A percentile compares a stretch with the other conserved stretches of the same genome.
Conservation (phyloP, 2,329 filamentous ascomycete species). For the Xylogone sp. region DNA sequence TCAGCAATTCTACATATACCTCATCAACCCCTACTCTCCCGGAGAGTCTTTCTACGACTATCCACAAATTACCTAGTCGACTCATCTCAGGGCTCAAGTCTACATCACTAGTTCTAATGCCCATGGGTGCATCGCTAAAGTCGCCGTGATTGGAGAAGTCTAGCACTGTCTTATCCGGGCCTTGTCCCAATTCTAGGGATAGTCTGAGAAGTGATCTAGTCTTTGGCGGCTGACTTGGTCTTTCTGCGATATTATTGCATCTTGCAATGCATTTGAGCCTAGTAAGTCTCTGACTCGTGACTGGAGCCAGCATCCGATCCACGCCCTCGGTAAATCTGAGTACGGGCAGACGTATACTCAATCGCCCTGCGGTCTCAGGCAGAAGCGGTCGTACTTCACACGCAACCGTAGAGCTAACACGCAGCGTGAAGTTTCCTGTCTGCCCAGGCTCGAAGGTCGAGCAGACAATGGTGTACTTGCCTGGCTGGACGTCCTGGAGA, state of each 20-base stretch:
- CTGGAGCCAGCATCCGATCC: constrained; percentile 41
- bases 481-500: constrained; percentile 55
- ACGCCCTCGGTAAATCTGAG: constrained; percentile 45
- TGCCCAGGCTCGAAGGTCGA: constrained; percentile 87
- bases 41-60: constrained; percentile 80
- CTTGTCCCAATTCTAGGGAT: constrained; percentile 68
- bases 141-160: constrained; percentile 67
- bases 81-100: constrained; percentile 66
- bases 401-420: constrained; percentile 61
- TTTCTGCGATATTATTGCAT: constrained; percentile 18
- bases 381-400: constrained; percentile 59
- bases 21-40: constrained; percentile 37
- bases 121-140: constrained; percentile 64
- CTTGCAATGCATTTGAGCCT: constrained; percentile 18
- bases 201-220: constrained; percentile 56
- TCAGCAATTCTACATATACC: constrained; percentile 50
- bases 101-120: constrained; percentile 68
- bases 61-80: constrained; percentile 60
- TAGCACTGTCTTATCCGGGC: constrained; percentile 62
- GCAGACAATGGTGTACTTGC: constrained; percentile 82
- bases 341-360: constrained; percentile 56
- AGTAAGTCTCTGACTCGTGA: constrained; percentile 19
- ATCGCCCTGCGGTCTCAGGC: constrained; percentile 69
- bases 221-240: constrained; percentile 2
- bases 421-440: constrained; percentile 68